phyloP scores from a whole-genome alignment of 192 early-diverging fungal species.

The Dissophora ornata region DNA sequence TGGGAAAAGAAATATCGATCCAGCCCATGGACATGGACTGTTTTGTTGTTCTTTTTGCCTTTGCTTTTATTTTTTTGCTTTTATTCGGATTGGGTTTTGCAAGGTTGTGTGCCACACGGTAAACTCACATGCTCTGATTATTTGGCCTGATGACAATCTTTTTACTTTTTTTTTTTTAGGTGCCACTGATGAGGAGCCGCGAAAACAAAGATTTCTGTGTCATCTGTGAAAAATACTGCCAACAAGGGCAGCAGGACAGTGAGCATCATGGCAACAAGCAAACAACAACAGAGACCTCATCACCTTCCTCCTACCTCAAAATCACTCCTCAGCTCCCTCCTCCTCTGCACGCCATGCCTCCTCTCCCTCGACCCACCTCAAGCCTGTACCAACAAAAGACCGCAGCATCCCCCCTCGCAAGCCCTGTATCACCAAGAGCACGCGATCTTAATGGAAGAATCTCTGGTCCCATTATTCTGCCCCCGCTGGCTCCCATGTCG shows the following conservation, averaged over 20 bases:
- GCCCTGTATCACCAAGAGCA: background rate
- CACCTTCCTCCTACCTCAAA: background rate
- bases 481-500: conserved; percentile 26
- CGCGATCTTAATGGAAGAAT: conserved; percentile 27
- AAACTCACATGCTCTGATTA: conserved; percentile 4
- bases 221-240: conserved; percentile 18
- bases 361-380: conserved; percentile 2
- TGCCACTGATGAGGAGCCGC: conserved; percentile 40
- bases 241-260: background rate
- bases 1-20: no score
- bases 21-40: no score
- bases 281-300: background rate
- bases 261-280: background rate
- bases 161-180: conserved; percentile 7
- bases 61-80: no score
- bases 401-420: conserved; percentile 20
- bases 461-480: conserved; percentile 33
- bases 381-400: background rate
- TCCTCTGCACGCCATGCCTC: conserved; percentile 1
- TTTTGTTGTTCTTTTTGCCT: no score
- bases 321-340: conserved; percentile 4
- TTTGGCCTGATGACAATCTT: background rate
- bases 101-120: no score
- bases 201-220: conserved; percentile 45
- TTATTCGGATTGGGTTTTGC: background rate